These are phyloP conservation scores for Plasmodium ovale DNA, from an alignment of 169 alveolate species.

Conservation along the genomic window DNA sequence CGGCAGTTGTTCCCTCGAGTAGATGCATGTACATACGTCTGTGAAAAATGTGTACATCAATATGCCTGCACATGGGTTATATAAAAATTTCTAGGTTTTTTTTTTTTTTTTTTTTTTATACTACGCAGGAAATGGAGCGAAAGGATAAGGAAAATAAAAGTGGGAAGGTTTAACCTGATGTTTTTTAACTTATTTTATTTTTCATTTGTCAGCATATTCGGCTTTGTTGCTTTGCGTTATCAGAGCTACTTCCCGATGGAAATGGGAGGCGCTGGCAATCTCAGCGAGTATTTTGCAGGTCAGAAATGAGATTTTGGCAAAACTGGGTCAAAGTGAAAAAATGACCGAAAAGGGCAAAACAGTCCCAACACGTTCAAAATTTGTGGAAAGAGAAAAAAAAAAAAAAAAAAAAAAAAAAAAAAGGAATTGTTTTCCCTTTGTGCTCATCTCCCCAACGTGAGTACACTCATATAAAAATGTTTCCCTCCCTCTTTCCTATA, in stretches of 20 bases:
- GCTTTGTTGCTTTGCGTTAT: constrained; percentile 39
- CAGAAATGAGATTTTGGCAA: background rate
- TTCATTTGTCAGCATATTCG: constrained; percentile 37
- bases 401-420: too few species aligned
- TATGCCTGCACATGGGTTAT: background rate
- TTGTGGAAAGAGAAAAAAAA: too few species aligned
- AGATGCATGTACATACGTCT: background rate
- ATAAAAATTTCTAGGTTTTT: background rate
- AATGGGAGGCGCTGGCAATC: constrained; percentile 60
- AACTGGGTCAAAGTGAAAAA: background rate
- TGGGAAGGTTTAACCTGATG: constrained; percentile 79
- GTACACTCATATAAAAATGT: background rate
- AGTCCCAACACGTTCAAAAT: background rate
- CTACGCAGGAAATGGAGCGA: constrained; percentile 92
- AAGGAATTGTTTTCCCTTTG: too few species aligned
- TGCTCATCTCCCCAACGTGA: too few species aligned
- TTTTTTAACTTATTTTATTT: constrained; percentile 56
- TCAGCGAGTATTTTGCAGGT: constrained; percentile 44
- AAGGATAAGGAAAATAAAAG: constrained; percentile 90
- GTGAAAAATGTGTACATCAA: background rate
- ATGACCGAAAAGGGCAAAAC: background rate
- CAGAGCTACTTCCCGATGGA: constrained; percentile 49
- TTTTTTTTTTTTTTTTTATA: constrained; percentile 18
- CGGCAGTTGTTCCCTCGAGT: background rate
- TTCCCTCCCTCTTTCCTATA: background rate